Conservation (phyloP, 23 red algal species). For the Gracilaria domingensis region DNA sequence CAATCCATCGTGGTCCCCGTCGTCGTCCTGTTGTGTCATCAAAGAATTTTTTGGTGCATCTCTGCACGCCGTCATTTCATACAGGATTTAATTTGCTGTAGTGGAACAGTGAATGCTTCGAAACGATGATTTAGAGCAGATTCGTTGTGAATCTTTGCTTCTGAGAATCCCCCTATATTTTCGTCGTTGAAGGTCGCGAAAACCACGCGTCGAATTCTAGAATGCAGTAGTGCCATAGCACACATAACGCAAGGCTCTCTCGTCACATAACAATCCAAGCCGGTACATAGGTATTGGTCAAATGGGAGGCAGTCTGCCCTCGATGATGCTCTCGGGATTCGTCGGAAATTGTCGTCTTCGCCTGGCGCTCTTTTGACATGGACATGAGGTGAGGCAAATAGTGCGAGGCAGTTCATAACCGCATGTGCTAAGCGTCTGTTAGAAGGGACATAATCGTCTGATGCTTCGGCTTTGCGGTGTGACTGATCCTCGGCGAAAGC, state of each 20-base stretch:
- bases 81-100: conserved; percentile 19
- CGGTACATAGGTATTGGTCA: conserved; percentile 88
- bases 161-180: conserved; percentile 62
- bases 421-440: conserved; percentile 52
- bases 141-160: conserved; percentile 70
- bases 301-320: conserved; percentile 20
- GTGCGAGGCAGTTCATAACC: conserved; percentile 66
- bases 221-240: conserved; percentile 88
- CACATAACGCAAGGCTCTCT: conserved; percentile 94
- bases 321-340: not conserved
- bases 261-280: conserved; percentile 81
- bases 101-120: conserved; percentile 72
- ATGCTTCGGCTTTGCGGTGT: not conserved
- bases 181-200: conserved; percentile 51
- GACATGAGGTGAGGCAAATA: conserved; percentile 41
- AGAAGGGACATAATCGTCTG: not conserved
- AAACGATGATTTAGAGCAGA: conserved; percentile 80
- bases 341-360: not conserved
- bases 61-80: not conserved
- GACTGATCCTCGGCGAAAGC: conserved; percentile 31
- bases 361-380: too few species aligned
- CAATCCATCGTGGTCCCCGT: not conserved
- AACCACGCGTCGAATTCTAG: conserved; percentile 79
- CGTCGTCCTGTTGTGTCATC: not conserved
- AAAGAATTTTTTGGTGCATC: not conserved